Percentiles rank a stretch among this genome's conserved stretches.
Evolutionary conservation across 257 asterid genomes (phyloP).

Genomic region (Handroanthus guayacan): DNA sequence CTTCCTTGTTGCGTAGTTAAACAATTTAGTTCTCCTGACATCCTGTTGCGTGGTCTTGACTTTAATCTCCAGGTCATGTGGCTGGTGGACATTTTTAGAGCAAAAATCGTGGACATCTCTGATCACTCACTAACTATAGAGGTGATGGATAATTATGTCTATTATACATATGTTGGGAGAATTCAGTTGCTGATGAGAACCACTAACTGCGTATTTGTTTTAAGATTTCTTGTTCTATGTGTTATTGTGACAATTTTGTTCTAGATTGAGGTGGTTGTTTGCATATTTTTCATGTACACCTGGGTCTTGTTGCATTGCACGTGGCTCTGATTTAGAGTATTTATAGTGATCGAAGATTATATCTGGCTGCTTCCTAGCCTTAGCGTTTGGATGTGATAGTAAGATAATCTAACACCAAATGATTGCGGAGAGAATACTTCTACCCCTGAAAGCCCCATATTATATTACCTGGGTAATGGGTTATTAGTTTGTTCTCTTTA

Average conservation of each 20-base stretch:
- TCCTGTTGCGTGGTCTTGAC: neutral
- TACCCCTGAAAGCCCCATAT: slow-evolving; percentile 4
- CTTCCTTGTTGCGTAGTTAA: neutral
- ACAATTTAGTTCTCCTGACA: slow-evolving; percentile 19
- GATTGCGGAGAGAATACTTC: neutral
- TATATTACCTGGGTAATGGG: neutral
- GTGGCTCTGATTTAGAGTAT: neutral
- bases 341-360: slow-evolving; percentile 10
- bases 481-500: slow-evolving; percentile 1
- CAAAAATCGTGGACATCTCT: slow-evolving; percentile 92
- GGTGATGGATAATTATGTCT: slow-evolving; percentile 52
- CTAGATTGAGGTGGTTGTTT: neutral
- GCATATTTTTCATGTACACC: neutral
- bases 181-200: slow-evolving; percentile 20
- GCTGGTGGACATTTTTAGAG: slow-evolving; percentile 95
- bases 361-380: slow-evolving; percentile 26
- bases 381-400: slow-evolving; percentile 7
- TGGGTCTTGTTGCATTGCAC: slow-evolving; percentile 6
- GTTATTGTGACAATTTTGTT: slow-evolving; percentile 4
- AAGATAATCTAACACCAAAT: neutral
- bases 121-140: slow-evolving; percentile 90
- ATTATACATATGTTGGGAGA: slow-evolving; percentile 6
- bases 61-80: slow-evolving; percentile 77
- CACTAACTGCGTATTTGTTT: neutral
- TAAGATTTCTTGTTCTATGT: slow-evolving; percentile 14